A percentile compares a stretch with the other conserved stretches of the same genome.
These are phyloP conservation scores for Pichia sp. DNA, from an alignment of 1,139 yeast genomes.

Conservation along the genomic window DNA sequence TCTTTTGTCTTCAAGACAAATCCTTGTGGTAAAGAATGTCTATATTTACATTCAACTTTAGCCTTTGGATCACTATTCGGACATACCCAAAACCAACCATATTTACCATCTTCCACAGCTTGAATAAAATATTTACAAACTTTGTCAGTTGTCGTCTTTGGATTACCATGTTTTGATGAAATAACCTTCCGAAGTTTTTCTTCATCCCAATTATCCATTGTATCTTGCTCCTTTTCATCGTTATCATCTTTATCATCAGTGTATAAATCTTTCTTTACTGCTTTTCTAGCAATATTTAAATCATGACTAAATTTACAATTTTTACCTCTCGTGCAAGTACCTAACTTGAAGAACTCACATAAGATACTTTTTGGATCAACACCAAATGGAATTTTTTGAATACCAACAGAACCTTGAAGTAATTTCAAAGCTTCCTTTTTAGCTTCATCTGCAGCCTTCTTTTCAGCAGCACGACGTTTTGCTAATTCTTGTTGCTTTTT, in stretches of 20 bases:
- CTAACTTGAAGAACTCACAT: slow-evolving; percentile 87
- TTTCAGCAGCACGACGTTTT: slow-evolving; percentile 73
- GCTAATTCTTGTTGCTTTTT: slow-evolving; percentile 74
- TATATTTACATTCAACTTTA: slow-evolving; percentile 70
- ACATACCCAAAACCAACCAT: slow-evolving; percentile 99
- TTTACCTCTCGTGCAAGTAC: slow-evolving; percentile 79
- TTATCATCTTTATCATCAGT: slow-evolving; percentile 64
- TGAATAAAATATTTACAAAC: slow-evolving; percentile 93
- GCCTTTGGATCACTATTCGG: slow-evolving; percentile 76
- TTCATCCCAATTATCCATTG: slow-evolving; percentile 98
- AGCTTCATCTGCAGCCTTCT: slow-evolving; percentile 86
- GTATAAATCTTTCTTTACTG: slow-evolving; percentile 85
- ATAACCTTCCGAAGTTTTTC: slow-evolving; percentile 86
- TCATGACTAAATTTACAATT: slow-evolving; percentile 97
- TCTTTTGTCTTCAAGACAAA: slow-evolving; percentile 95
- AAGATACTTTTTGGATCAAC: slow-evolving; percentile 94
- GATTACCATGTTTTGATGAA: slow-evolving; percentile 89
- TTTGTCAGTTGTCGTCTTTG: slow-evolving; percentile 87
- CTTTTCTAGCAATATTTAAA: slow-evolving; percentile 77
- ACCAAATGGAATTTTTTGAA: slow-evolving; percentile 91
- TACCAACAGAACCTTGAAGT: slow-evolving; percentile 57
- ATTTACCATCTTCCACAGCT: slow-evolving; percentile 95
- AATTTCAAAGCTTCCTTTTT: slow-evolving; percentile 80
- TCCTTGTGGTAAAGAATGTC: slow-evolving; percentile 96
- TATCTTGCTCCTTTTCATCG: slow-evolving; percentile 58